Conservation (phyloP, 345 rosid genomes). For the Leavenworthia alabamica region DNA sequence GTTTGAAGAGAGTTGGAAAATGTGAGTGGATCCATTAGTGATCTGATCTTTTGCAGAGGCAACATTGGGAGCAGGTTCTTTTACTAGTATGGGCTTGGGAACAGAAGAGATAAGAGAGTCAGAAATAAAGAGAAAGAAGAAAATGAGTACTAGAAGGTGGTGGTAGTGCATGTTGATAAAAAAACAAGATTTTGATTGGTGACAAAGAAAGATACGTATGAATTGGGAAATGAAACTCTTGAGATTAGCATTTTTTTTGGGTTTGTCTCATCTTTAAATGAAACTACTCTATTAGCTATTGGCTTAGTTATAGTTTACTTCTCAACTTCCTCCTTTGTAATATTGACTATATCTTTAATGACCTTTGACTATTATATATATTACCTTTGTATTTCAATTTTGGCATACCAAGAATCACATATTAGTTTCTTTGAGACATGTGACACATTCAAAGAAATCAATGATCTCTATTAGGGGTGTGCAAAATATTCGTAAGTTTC, state of each 20-base stretch:
- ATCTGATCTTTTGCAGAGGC: conserved; percentile 34
- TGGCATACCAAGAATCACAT: background rate
- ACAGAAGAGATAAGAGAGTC: conserved; percentile 55
- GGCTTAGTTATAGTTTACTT: background rate
- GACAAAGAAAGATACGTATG: conserved; percentile 33
- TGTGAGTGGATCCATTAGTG: conserved; percentile 33
- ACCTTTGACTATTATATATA: background rate
- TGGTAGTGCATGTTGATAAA: conserved; percentile 37
- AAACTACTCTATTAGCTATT: conserved; percentile 10
- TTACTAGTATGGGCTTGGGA: conserved; percentile 67
- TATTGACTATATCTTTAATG: conserved; percentile 2
- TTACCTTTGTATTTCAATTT: background rate
- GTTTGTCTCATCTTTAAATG: background rate
- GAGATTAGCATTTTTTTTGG: conserved; percentile 13
- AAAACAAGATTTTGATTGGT: conserved; percentile 38
- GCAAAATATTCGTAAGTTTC: too few relatives aligned
- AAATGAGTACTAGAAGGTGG: conserved; percentile 16
- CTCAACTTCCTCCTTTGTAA: background rate
- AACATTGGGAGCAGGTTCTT: conserved; percentile 33
- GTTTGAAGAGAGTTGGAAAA: conserved; percentile 42
- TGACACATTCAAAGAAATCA: background rate
- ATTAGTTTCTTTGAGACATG: background rate
- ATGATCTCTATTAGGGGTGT: too few relatives aligned
- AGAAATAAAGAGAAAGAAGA: conserved; percentile 26
- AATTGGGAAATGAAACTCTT: conserved; percentile 38